Evolutionary conservation across 805 yeast species (phyloP).

Genomic region (Metschnikowia similis): DNA sequence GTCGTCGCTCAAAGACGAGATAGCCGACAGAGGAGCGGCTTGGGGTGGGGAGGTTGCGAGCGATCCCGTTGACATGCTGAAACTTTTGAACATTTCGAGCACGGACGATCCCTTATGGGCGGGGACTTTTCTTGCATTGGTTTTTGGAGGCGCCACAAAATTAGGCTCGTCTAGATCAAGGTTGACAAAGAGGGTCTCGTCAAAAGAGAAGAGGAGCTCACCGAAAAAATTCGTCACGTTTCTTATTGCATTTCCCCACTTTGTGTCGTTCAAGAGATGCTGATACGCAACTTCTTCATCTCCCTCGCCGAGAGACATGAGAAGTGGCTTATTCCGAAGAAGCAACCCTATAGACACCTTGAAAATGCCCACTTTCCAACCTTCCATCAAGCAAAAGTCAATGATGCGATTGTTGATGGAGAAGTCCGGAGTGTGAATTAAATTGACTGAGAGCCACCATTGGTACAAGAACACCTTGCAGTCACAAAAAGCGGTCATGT

Average conservation of each 20-base stretch:
- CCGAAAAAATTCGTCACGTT: conserved; percentile 38
- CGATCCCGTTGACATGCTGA: conserved; percentile 18
- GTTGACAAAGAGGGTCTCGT: conserved; percentile 25
- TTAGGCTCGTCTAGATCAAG: not conserved
- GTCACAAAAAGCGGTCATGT: conserved; percentile 41
- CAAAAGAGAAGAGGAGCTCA: conserved; percentile 33
- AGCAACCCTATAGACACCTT: conserved; percentile 53
- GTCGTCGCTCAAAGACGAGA: conserved; percentile 6
- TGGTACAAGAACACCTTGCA: conserved; percentile 51
- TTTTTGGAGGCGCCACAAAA: conserved; percentile 1
- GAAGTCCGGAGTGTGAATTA: conserved; percentile 56
- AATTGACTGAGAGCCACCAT: conserved; percentile 61
- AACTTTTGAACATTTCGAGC: conserved; percentile 27
- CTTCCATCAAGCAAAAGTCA: conserved; percentile 50
- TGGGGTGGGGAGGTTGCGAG: conserved; percentile 9
- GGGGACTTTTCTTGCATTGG: not conserved
- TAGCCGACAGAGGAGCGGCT: conserved; percentile 10
- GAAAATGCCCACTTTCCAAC: conserved; percentile 51
- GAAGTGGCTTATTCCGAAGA: conserved; percentile 43
- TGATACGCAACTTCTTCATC: conserved; percentile 43
- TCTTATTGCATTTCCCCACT: conserved; percentile 40
- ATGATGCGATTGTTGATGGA: conserved; percentile 44
- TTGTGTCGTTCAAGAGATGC: conserved; percentile 39
- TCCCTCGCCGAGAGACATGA: conserved; percentile 27
- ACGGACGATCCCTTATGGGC: conserved; percentile 19